Base-by-base conservation (phyloP, 257 asterid species). In the Verbascum thapsus region DNA sequence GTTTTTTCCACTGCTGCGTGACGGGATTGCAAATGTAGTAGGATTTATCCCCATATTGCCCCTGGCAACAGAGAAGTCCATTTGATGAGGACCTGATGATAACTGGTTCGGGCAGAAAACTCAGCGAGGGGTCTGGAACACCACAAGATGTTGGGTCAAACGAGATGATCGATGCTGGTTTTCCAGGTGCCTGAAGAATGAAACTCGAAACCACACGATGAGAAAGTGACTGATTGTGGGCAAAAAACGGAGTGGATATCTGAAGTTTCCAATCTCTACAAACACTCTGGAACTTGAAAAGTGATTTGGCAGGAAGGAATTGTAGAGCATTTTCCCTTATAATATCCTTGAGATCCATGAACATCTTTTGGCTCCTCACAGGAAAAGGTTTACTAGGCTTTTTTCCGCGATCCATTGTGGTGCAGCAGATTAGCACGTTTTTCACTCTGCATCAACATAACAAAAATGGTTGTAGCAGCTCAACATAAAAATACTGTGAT, bases 221-320 rank as follows among this genome's bases (percentile, higher is more conserved):
- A 10, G 56, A 65, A n/a, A 69, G 70, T 22, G 86, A 75, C 61
- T 77, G 84, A 15, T 30, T 77, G 70, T 83, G 84, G 53, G 76
- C 86, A 30, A 83, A 83, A 69, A 80, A 77, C 3, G 84, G 88
- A 17, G 71, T 38, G 23, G 80, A 70, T 52, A 83, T 72, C 70
- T 80, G 86, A 53, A 59, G 73, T 62, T 72, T 80, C 88, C 88
- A 83, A 58, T 80, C 86, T 63, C 75, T 69, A 57, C 88, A 83
- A 64, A 83, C 85, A 63, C 70, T 13, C 42, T 37, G 66, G 69
- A 67, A 74, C 71, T 81, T 74, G 73, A 44, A 43, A 53, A 80
- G 80, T 8, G 86, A 77, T 72, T 80, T 83, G 50, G 86, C 86
- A 23, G 88, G 88, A 66, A 83, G 78, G 57, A 63, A 83, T 18